A percentile compares a stretch with the other conserved stretches of the same genome.
These are phyloP conservation scores for Debaryomycetaceae sp. DNA, from an alignment of 1,139 yeast genomes.

Conservation along the genomic window DNA sequence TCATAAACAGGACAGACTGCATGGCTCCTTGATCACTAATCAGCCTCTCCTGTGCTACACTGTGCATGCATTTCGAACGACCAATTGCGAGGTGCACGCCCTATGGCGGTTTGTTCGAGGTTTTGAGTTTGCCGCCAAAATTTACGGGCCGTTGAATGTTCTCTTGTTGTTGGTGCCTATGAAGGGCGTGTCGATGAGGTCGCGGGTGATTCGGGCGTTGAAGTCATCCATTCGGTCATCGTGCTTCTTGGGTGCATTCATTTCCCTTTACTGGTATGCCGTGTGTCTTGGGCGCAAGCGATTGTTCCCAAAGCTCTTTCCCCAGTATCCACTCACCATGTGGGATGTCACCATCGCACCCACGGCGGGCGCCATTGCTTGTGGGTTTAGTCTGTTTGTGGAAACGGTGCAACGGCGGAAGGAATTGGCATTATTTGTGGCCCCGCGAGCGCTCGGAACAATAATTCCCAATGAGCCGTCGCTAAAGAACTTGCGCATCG, in stretches of 20 bases:
- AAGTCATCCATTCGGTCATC: conserved; percentile 27
- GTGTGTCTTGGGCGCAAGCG: conserved; percentile 33
- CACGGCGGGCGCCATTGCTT: conserved; percentile 24
- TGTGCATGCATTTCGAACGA: conserved; percentile 30
- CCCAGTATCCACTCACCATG: conserved; percentile 20
- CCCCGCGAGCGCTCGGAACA: conserved; percentile 36
- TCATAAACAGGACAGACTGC: conserved; percentile 22
- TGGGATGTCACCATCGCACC: conserved; percentile 32
- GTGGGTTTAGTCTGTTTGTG: conserved; percentile 33
- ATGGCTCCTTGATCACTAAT: conserved; percentile 17
- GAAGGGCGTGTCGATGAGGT: conserved; percentile 14
- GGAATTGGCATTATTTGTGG: conserved; percentile 38
- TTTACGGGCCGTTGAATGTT: conserved; percentile 30
- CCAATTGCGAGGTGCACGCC: conserved; percentile 36
- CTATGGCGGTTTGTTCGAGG: conserved; percentile 35
- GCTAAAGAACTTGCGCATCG: conserved; percentile 21
- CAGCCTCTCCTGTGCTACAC: conserved; percentile 28
- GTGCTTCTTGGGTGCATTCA: conserved; percentile 29
- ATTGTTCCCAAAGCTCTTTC: conserved; percentile 26
- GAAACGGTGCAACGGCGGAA: conserved; percentile 32
- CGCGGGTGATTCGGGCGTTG: conserved; percentile 20
- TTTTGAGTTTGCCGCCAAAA: conserved; percentile 28
- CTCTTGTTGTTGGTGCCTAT: conserved; percentile 28
- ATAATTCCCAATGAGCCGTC: conserved; percentile 26
- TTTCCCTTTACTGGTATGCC: conserved; percentile 33